These are phyloP conservation scores for Zopfia rhizophila DNA, from an alignment of 2,329 filamentous ascomycete genomes.

Conservation along the genomic window DNA sequence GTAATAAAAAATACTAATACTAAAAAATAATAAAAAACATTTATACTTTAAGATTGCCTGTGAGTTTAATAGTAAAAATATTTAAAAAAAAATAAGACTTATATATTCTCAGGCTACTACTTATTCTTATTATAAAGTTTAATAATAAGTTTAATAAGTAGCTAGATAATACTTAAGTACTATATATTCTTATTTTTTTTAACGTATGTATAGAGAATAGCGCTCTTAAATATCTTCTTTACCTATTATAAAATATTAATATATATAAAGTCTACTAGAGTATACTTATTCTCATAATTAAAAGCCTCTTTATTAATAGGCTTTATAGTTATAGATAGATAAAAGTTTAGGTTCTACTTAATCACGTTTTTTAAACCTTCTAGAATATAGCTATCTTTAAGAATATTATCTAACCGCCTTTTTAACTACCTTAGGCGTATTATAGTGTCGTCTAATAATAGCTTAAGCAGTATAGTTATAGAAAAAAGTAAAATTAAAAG, in stretches of 20 bases:
- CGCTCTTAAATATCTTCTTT: constrained; percentile 20
- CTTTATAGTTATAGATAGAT: too few relatives aligned
- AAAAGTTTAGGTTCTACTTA: too few relatives aligned
- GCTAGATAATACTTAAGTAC: constrained; percentile 22
- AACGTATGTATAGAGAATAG: constrained; percentile 15
- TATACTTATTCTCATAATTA: constrained; percentile 9
- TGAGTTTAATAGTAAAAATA: constrained; percentile 6
- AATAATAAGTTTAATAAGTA: constrained; percentile 22
- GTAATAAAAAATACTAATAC: too few relatives aligned
- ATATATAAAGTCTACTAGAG: constrained; percentile 12
- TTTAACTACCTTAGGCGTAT: too few relatives aligned
- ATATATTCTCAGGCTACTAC: constrained; percentile 24
- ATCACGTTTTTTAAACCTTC: too few relatives aligned
- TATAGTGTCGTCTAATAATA: too few relatives aligned
- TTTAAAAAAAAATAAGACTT: not conserved
- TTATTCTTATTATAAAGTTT: constrained; percentile 18
- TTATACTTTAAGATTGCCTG: constrained; percentile 29
- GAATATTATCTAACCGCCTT: too few relatives aligned
- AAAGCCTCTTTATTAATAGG: too few relatives aligned
- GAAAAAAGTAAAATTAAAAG: too few relatives aligned
- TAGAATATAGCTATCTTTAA: too few relatives aligned
- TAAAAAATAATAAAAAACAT: too few relatives aligned
- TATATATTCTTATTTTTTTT: constrained; percentile 23
- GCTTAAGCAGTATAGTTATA: too few relatives aligned
- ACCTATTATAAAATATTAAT: constrained; percentile 12